A percentile compares a stretch with the other conserved stretches of the same genome.
phyloP scores from a whole-genome alignment of 495 filamentous ascomycete genomes.

The Hypoxylon fragiforme region DNA sequence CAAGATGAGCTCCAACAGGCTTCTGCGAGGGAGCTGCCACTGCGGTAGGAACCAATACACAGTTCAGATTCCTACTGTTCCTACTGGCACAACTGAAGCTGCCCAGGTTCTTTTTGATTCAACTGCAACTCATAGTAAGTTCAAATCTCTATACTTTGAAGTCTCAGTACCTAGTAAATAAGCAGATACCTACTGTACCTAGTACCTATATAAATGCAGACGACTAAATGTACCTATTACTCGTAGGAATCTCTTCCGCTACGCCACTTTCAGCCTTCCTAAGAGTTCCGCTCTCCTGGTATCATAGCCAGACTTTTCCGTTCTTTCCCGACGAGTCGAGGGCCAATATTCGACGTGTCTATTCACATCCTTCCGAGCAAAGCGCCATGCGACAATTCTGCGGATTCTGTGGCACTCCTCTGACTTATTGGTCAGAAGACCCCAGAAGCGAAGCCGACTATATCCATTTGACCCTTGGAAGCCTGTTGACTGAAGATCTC shows the following conservation, averaged over 20 bases:
- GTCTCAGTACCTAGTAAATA: no score
- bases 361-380: conserved; percentile 62
- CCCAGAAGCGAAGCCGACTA: conserved; percentile 69
- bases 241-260: conserved; percentile 63
- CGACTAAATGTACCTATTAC: conserved; percentile 2
- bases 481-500: conserved; percentile 66
- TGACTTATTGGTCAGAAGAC: conserved; percentile 78
- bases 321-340: conserved; percentile 80
- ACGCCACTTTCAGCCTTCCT: conserved; percentile 77
- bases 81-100: conserved; percentile 54
- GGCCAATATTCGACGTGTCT: conserved; percentile 68
- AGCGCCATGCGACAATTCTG: conserved; percentile 77
- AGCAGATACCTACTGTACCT: neutral
- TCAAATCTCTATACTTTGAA: no score
- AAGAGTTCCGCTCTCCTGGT: conserved; percentile 76
- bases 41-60: conserved; percentile 85
- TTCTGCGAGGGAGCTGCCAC: conserved; percentile 72
- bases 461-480: conserved; percentile 75
- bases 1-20: conserved; percentile 22
- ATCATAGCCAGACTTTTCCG: conserved; percentile 68
- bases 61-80: conserved; percentile 68
- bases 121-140: conserved; percentile 65
- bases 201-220: neutral
- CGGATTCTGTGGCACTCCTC: conserved; percentile 82
- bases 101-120: conserved; percentile 74